Evolutionary conservation across 106 monocot species (phyloP).

Genomic region (Amphibolis antarctica): DNA sequence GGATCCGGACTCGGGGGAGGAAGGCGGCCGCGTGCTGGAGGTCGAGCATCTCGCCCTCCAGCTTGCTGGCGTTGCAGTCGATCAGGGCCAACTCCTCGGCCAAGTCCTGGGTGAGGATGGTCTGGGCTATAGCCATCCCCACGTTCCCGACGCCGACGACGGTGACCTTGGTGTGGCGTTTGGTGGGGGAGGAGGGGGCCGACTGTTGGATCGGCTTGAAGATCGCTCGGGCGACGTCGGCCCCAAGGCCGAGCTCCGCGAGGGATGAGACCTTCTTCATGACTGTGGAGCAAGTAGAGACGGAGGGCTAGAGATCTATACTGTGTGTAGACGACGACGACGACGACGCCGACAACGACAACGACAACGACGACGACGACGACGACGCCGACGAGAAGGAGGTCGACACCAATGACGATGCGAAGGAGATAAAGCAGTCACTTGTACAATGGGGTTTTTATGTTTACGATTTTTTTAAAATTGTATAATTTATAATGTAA

Average conservation of each 20-base stretch:
- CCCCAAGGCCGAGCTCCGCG: slow-evolving; percentile 34
- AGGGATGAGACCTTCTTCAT: slow-evolving; percentile 63
- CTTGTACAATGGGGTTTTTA: too few species aligned
- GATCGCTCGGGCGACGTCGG: slow-evolving; percentile 25
- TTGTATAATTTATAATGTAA: too few species aligned
- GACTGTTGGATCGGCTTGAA: slow-evolving; percentile 33
- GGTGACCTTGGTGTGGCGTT: slow-evolving; percentile 50
- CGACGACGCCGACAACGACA: too few species aligned
- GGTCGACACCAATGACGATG: too few species aligned
- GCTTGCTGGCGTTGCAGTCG: slow-evolving; percentile 59
- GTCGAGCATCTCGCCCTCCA: slow-evolving; percentile 85
- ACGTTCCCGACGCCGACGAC: slow-evolving; percentile 88
- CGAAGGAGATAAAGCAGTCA: too few species aligned
- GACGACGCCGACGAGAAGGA: too few species aligned
- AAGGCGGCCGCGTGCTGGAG: slow-evolving; percentile 89
- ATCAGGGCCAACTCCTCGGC: slow-evolving; percentile 74
- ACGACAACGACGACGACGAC: too few species aligned
- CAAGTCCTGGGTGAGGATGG: slow-evolving; percentile 73
- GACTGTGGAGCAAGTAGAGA: neutral
- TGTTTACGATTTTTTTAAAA: too few species aligned
- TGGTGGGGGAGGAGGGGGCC: slow-evolving; percentile 10
- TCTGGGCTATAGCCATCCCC: slow-evolving; percentile 94
- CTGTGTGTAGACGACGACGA: neutral
- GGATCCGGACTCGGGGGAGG: slow-evolving; percentile 54
- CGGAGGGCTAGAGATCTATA: neutral